Base-by-base conservation (phyloP, 1,139 yeast species). In the Pichia sp. region DNA sequence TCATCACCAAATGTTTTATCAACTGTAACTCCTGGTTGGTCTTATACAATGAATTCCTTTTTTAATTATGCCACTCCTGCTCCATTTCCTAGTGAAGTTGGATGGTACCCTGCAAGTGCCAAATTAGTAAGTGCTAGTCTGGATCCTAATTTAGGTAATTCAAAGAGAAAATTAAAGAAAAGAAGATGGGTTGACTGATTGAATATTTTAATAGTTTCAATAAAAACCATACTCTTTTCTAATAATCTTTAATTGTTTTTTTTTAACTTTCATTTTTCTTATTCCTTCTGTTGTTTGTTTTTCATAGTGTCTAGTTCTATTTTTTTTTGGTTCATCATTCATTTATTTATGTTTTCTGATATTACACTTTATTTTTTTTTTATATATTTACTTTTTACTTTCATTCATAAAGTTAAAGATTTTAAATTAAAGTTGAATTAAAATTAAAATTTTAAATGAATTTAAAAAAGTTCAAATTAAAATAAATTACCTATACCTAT, bases 1-100 rank as follows among this genome's bases (percentile, higher is more conserved):
- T 56, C 62, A 2, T 62, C 76, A 2, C 78, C 85, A 16, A 64
- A 62, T 20, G 78, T 73, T 41, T 52, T 60, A 33, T 73, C 92
- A 5, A 87, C 96, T 1, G 54, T 78, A 28, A 87, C 96, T 1
- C 87, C 90, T 8, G 90, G 92, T 41, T 84, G 95, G 94, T 71
- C 80, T 30, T 87, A 87, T 60, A 71, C 84, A 0, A 71, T 77
- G 52, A 70, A 74, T n/a, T 80, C 89, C 10, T 71, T 69, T 40
- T 68, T 73, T 40, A 87, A 87, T 63, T 74, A 72, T 58, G 95
- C 94, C 0, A 61, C 80, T 2, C 78, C 80, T 3, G 87, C 84
- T 20, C 78, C 81, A 10, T 71, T 73, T 57, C 94, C 94, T 10
- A 72, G 80, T 22, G 74, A 57, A 6, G 75, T 76, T 41, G 75